Evolutionary conservation across 768 basidiomycete genomes (phyloP).

Genomic region (Lentinula boryana): DNA sequence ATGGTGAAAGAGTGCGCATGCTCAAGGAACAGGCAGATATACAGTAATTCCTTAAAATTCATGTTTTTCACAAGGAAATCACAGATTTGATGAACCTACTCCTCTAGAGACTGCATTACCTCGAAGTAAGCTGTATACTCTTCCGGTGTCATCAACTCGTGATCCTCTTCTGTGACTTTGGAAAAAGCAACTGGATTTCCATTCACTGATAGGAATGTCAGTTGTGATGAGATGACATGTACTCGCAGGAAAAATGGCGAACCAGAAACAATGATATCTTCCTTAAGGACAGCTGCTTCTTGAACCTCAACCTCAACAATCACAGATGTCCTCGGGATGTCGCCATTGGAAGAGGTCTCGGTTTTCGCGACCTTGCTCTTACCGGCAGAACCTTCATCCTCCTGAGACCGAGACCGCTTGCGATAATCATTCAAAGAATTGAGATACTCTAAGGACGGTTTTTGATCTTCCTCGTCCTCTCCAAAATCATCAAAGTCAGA

Average conservation of each 20-base stretch:
- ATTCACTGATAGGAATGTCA: conserved; percentile 46
- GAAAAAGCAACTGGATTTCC: conserved; percentile 70
- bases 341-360: conserved; percentile 18
- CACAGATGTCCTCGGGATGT: conserved; percentile 6
- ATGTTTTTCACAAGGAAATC: background rate
- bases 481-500: conserved; percentile 47
- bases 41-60: background rate
- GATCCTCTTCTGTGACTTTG: conserved; percentile 85
- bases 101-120: conserved; percentile 44
- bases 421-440: conserved; percentile 68
- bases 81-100: background rate
- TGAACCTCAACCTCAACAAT: background rate
- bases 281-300: conserved; percentile 21
- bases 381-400: conserved; percentile 40
- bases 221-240: background rate
- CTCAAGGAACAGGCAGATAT: background rate
- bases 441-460: conserved; percentile 59
- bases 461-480: conserved; percentile 63
- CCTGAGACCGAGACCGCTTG: conserved; percentile 66
- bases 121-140: conserved; percentile 84
- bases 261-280: conserved; percentile 72
- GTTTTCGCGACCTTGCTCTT: conserved; percentile 36
- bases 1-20: conserved; percentile 15
- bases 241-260: background rate
- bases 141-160: conserved; percentile 89